Percentiles rank a stretch among this genome's conserved stretches.
Conservation (phyloP, 352 stramenopile species). For the Plasmopara halstedii region DNA sequence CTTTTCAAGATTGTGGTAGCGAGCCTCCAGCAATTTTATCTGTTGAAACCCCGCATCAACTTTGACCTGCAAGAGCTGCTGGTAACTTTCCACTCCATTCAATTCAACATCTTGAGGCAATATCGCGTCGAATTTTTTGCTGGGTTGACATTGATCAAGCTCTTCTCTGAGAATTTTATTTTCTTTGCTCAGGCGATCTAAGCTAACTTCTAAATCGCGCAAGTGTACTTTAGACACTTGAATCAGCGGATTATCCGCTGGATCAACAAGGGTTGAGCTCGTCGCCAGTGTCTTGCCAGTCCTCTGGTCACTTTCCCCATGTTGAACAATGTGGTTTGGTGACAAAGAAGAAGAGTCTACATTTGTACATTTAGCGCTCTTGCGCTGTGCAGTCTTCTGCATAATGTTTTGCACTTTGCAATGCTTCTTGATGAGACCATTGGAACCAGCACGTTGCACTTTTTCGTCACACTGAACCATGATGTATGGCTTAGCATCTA, state of each 20-base stretch:
- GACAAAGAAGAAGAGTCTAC: too few relatives aligned
- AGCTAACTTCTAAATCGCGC: slow-evolving; percentile 31
- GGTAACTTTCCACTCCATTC: slow-evolving; percentile 4
- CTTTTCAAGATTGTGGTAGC: slow-evolving; percentile 36
- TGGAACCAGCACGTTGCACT: slow-evolving; percentile 12
- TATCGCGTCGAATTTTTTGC: neutral
- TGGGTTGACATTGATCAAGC: slow-evolving; percentile 6
- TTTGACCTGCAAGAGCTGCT: slow-evolving; percentile 23
- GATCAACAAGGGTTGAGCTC: neutral
- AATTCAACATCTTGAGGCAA: neutral
- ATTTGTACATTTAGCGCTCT: neutral
- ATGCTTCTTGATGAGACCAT: neutral
- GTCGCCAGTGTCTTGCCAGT: neutral
- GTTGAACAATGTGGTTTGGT: neutral
- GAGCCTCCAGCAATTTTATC: slow-evolving; percentile 44
- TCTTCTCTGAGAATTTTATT: slow-evolving; percentile 45
- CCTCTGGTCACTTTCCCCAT: slow-evolving; percentile 1
- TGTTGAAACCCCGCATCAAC: slow-evolving; percentile 32
- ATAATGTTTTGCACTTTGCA: neutral
- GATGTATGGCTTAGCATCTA: neutral
- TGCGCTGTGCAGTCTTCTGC: neutral
- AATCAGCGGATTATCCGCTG: slow-evolving; percentile 19
- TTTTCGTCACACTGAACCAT: neutral
- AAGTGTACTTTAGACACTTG: slow-evolving; percentile 34
- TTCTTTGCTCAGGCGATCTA: slow-evolving; percentile 38